Conservation (phyloP, 768 basidiomycete genomes). For the Pisolithus marmoratus region DNA sequence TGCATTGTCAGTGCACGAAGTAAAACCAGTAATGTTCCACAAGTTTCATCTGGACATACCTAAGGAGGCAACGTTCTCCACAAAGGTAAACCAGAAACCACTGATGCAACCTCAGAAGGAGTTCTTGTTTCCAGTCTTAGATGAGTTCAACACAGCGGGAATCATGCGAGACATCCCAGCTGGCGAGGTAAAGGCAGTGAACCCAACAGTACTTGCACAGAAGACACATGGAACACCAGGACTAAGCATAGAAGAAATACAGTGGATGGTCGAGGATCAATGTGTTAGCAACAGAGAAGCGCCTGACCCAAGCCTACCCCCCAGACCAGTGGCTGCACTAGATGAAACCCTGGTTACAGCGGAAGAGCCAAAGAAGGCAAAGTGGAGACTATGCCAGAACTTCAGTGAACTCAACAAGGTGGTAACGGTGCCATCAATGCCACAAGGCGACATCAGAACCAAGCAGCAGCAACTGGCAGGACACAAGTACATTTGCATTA, state of each 20-base stretch:
- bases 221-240: slow-evolving; percentile 6
- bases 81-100: slow-evolving; percentile 27
- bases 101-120: slow-evolving; percentile 27
- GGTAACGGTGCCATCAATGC: too few relatives aligned
- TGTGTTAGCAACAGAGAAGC: slow-evolving; percentile 4
- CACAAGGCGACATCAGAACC: too few relatives aligned
- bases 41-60: slow-evolving; percentile 31
- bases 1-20: slow-evolving; percentile 35
- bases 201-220: slow-evolving; percentile 7
- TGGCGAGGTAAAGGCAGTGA: slow-evolving; percentile 9
- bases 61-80: slow-evolving; percentile 21
- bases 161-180: slow-evolving; percentile 14
- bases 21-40: slow-evolving; percentile 25
- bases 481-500: slow-evolving; percentile 22
- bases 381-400: too few relatives aligned
- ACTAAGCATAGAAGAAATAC: slow-evolving; percentile 5
- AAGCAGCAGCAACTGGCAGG: slow-evolving; percentile 13
- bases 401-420: too few relatives aligned
- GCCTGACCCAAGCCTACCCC: background rate
- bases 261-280: slow-evolving; percentile 5
- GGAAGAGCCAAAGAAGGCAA: too few relatives aligned
- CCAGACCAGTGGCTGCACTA: background rate
- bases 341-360: too few relatives aligned
- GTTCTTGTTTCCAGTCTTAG: slow-evolving; percentile 26
- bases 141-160: slow-evolving; percentile 30